Conservation (phyloP, 1,284 basidiomycete species). For the Cystobasidium pallidum region DNA sequence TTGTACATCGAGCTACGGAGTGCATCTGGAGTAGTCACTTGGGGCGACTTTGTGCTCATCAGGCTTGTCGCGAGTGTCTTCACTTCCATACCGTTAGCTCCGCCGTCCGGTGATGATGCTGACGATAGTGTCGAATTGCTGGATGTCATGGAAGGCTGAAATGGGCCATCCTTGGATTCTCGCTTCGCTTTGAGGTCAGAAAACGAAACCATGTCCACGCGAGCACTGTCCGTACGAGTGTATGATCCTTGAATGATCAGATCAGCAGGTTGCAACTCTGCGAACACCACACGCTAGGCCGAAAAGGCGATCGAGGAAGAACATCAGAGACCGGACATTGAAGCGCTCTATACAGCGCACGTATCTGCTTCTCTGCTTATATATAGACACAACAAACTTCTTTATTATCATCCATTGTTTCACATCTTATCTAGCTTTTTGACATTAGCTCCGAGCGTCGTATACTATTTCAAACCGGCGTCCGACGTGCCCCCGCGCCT, state of each 20-base stretch:
- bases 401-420: neutral
- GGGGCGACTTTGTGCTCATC: neutral
- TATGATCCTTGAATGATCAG: no score
- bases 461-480: conserved; percentile 35
- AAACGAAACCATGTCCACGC: conserved; percentile 13
- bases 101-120: neutral
- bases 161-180: neutral
- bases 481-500: conserved; percentile 49
- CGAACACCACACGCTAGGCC: no score
- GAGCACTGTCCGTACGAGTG: neutral
- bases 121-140: neutral
- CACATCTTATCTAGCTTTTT: no score
- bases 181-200: conserved; percentile 27
- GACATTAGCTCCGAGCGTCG: no score
- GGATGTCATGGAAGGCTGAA: neutral
- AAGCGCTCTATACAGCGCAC: neutral
- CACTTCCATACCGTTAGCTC: neutral
- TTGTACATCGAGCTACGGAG: neutral
- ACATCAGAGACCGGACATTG: neutral
- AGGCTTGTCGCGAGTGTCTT: neutral
- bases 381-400: conserved; percentile 1
- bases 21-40: neutral
- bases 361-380: neutral
- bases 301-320: conserved; percentile 7
- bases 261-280: no score